These are phyloP conservation scores for Acanthamoeba lenticulata DNA, from an alignment of 208 protist genomes.

Conservation along the genomic window DNA sequence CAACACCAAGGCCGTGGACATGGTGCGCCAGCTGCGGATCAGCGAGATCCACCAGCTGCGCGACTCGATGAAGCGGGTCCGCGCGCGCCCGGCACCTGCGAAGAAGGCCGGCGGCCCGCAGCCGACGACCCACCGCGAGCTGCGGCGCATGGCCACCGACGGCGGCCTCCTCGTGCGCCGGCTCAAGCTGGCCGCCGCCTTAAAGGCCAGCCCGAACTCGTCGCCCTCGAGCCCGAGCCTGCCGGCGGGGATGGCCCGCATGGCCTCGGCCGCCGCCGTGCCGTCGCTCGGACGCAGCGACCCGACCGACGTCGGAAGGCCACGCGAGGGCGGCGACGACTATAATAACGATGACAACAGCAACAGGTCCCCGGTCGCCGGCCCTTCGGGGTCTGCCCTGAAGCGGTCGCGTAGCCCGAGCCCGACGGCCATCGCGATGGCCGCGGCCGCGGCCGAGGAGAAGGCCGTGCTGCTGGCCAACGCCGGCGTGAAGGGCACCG, in stretches of 20 bases:
- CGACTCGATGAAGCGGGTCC: not conserved
- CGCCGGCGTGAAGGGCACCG: not conserved
- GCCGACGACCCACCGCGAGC: not conserved
- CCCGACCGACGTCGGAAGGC: too few species aligned
- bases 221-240: not conserved
- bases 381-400: too few species aligned
- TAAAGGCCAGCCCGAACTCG: not conserved
- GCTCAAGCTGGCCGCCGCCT: not conserved
- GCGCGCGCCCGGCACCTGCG: not conserved
- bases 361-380: too few species aligned
- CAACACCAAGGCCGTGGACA: not conserved
- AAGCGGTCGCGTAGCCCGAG: not conserved
- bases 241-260: not conserved
- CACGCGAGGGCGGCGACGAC: too few species aligned
- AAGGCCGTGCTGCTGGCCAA: not conserved
- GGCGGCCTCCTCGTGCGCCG: not conserved
- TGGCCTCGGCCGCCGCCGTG: too few species aligned
- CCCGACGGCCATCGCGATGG: not conserved
- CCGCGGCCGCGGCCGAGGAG: not conserved
- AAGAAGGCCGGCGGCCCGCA: too few species aligned
- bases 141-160: slow-evolving; percentile 9
- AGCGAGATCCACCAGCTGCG: not conserved
- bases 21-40: slow-evolving; percentile 15
- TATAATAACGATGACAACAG: too few species aligned
- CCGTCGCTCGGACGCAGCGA: too few species aligned